Conservation (phyloP, 2,329 filamentous ascomycete species). For the Phialophora expanda region DNA sequence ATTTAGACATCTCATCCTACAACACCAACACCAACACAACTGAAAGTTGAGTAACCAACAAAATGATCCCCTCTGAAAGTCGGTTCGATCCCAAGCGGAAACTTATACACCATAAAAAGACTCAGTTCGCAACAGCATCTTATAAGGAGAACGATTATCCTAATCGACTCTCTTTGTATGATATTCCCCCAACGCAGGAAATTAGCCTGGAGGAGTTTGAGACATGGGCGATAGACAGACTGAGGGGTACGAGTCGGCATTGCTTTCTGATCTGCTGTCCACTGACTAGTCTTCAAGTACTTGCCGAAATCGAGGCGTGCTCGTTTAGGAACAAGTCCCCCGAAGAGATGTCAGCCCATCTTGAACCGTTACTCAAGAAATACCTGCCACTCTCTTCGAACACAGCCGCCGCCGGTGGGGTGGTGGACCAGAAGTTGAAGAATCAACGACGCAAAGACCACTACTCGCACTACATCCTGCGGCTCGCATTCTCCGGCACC, state of each 20-base stretch:
- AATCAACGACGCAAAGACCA: conserved; percentile 90
- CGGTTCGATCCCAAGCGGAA: conserved; percentile 71
- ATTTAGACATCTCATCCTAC: background rate
- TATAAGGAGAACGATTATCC: conserved; percentile 82
- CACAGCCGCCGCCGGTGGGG: conserved; percentile 62
- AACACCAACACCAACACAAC: conserved; percentile 4
- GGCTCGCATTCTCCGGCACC: conserved; percentile 88
- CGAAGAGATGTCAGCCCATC: conserved; percentile 81
- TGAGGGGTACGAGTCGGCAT: conserved; percentile 67
- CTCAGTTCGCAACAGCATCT: conserved; percentile 78
- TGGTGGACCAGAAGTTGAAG: conserved; percentile 60
- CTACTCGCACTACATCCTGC: conserved; percentile 95
- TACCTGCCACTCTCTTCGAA: conserved; percentile 81
- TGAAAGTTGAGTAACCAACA: conserved; percentile 6
- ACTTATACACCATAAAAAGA: conserved; percentile 79
- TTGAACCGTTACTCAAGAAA: conserved; percentile 85
- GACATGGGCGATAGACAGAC: conserved; percentile 93
- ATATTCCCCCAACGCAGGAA: conserved; percentile 83
- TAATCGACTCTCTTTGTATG: conserved; percentile 90
- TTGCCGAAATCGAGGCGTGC: conserved; percentile 76
- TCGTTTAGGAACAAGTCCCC: conserved; percentile 88
- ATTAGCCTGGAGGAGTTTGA: conserved; percentile 97
- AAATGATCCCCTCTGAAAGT: conserved; percentile 53
- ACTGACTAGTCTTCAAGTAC: conserved; percentile 42
- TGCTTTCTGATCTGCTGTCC: conserved; percentile 14